phyloP scores from a whole-genome alignment of 2,329 filamentous ascomycete species.

The Rosellinia necatrix region DNA sequence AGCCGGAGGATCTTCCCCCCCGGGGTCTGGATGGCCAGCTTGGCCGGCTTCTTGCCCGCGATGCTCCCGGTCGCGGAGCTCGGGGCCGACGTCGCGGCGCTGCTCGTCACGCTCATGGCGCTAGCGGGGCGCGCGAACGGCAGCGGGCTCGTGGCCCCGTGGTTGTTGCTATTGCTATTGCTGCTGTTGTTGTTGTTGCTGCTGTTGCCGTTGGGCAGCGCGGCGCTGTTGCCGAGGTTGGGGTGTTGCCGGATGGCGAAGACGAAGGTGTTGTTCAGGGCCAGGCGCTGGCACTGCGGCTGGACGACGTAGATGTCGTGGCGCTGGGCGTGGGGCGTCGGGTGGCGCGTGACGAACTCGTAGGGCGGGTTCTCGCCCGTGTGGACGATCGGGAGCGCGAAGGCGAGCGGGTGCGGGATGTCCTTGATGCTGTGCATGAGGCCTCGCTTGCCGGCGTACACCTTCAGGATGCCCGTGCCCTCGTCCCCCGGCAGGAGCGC shows the following conservation, averaged over 20 bases:
- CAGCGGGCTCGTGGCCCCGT: constrained; percentile 58
- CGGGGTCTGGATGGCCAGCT: constrained; percentile 91
- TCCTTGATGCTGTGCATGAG: constrained; percentile 98
- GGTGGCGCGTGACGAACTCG: constrained; percentile 89
- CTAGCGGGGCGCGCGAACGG: constrained; percentile 66
- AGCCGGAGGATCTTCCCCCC: constrained; percentile 91
- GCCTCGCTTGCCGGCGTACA: constrained; percentile 92
- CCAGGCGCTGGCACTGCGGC: constrained; percentile 86
- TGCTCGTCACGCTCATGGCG: constrained; percentile 67
- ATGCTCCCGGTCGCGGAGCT: constrained; percentile 57
- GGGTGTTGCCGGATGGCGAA: constrained; percentile 95
- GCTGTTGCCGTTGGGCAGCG: too few species aligned
- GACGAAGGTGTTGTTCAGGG: constrained; percentile 96
- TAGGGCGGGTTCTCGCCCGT: constrained; percentile 91
- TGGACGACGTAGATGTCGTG: constrained; percentile 97
- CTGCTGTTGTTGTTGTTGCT: too few species aligned
- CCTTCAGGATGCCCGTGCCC: constrained; percentile 82
- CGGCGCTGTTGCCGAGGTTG: constrained; percentile 34
- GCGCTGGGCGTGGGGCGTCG: constrained; percentile 94
- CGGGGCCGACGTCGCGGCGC: constrained; percentile 61
- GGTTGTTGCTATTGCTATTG: too few species aligned
- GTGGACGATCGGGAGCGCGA: constrained; percentile 88
- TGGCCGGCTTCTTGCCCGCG: constrained; percentile 81
- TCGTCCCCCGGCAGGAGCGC: constrained; percentile 90
- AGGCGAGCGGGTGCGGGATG: constrained; percentile 88